phyloP scores from a whole-genome alignment of 805 yeast species.

The Martiniozyma abietophila region DNA sequence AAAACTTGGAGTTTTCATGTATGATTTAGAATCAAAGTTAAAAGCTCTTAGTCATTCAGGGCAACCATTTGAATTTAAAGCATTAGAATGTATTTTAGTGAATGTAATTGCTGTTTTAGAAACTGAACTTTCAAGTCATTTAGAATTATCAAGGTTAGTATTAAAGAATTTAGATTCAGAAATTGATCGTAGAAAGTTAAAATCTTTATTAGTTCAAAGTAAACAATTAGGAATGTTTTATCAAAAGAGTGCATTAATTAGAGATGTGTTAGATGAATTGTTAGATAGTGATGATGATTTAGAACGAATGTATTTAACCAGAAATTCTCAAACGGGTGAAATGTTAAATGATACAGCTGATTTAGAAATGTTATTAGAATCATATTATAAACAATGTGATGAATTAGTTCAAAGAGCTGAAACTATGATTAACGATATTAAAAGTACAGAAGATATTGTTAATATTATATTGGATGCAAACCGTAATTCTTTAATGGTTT shows the following conservation, averaged over 20 bases:
- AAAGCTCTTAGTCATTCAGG: slow-evolving; percentile 27
- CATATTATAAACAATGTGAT: slow-evolving; percentile 86
- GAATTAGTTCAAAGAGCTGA: slow-evolving; percentile 90
- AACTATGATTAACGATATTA: slow-evolving; percentile 70
- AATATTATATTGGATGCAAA: slow-evolving; percentile 87
- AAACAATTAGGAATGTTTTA: slow-evolving; percentile 63
- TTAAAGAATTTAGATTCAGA: slow-evolving; percentile 67
- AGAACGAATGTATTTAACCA: slow-evolving; percentile 66
- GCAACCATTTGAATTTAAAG: slow-evolving; percentile 69
- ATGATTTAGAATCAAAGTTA: slow-evolving; percentile 72
- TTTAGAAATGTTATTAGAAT: slow-evolving; percentile 77
- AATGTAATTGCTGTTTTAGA: slow-evolving; percentile 76
- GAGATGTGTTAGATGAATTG: slow-evolving; percentile 75
- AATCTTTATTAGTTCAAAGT: slow-evolving; percentile 64
- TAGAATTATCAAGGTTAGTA: slow-evolving; percentile 50
- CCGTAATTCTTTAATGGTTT: slow-evolving; percentile 81
- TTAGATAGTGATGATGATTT: slow-evolving; percentile 83
- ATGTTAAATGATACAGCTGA: slow-evolving; percentile 40
- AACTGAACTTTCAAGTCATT: slow-evolving; percentile 57
- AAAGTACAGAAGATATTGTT: slow-evolving; percentile 86
- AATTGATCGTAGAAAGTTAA: slow-evolving; percentile 65
- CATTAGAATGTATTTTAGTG: slow-evolving; percentile 72
- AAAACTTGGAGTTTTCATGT: slow-evolving; percentile 67
- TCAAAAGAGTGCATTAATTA: slow-evolving; percentile 65
- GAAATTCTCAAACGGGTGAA: slow-evolving; percentile 20